Percentiles rank a stretch among this genome's conserved stretches.
phyloP scores from a whole-genome alignment of 2,329 filamentous ascomycete genomes.

The Exophiala bonariae region DNA sequence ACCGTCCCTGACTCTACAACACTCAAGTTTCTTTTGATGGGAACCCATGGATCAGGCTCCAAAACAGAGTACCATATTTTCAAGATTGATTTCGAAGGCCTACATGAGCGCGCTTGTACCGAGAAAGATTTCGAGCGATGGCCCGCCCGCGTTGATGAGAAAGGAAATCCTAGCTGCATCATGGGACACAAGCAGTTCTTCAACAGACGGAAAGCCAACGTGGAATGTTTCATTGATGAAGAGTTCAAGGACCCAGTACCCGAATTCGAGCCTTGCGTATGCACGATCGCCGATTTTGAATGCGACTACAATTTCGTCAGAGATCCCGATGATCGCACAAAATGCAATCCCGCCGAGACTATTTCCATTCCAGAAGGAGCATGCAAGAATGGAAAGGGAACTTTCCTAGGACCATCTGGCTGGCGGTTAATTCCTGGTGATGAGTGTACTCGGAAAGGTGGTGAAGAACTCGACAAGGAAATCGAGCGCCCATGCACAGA shows the following conservation, averaged over 20 bases:
- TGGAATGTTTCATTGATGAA: conserved; percentile 83
- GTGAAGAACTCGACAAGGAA: conserved; percentile 67
- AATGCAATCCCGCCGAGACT: conserved; percentile 66
- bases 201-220: conserved; percentile 78
- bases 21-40: conserved; percentile 82
- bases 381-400: conserved; percentile 71
- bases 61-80: conserved; percentile 63
- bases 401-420: conserved; percentile 81
- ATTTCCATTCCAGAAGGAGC: conserved; percentile 68
- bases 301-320: conserved; percentile 90
- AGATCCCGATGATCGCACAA: conserved; percentile 59
- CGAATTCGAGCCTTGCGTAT: conserved; percentile 74
- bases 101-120: conserved; percentile 78
- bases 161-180: conserved; percentile 80
- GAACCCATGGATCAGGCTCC: conserved; percentile 54
- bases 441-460: conserved; percentile 63
- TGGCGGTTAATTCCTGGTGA: conserved; percentile 90
- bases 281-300: conserved; percentile 83
- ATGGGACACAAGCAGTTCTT: conserved; percentile 96
- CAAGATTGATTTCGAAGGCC: conserved; percentile 77
- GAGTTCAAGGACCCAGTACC: conserved; percentile 78
- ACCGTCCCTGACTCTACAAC: conserved; percentile 92
- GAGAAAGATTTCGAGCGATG: conserved; percentile 81
- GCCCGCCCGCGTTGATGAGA: conserved; percentile 77
- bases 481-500: conserved; percentile 77